Percentiles rank a stretch among this genome's conserved stretches.
phyloP scores from a whole-genome alignment of 257 asterid species.

The Oldenlandia corymbosa region DNA sequence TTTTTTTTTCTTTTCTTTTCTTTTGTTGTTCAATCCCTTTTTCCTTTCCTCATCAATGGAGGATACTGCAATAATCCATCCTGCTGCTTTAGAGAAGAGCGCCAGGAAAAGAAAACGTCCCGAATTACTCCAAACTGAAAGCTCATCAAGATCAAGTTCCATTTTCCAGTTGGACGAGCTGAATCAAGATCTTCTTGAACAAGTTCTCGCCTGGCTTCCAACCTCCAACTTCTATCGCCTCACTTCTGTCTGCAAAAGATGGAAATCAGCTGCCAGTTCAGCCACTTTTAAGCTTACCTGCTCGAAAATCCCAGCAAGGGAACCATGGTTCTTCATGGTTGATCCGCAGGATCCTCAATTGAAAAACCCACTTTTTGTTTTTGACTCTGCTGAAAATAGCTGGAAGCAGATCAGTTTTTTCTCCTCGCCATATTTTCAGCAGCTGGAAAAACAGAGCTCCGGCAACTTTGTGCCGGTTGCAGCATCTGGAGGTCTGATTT shows the following conservation, averaged over 20 bases:
- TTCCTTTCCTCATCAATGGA: constrained; percentile 25
- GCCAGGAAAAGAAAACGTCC: constrained; percentile 21
- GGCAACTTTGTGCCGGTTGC: constrained; percentile 59
- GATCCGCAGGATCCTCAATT: constrained; percentile 30
- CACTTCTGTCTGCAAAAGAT: constrained; percentile 64
- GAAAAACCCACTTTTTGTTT: constrained; percentile 26
- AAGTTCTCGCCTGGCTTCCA: constrained; percentile 79
- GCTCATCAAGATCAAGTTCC: constrained; percentile 14
- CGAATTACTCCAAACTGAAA: constrained; percentile 26
- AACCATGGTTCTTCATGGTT: constrained; percentile 80
- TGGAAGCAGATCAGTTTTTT: constrained; percentile 51
- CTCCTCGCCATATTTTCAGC: constrained; percentile 18
- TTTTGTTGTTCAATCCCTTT: neutral
- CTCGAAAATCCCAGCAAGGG: constrained; percentile 44
- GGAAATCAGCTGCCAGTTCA: constrained; percentile 64
- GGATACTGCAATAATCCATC: neutral
- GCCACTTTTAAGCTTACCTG: constrained; percentile 61
- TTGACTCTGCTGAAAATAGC: constrained; percentile 50
- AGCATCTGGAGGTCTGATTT: constrained; percentile 65
- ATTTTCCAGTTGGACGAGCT: constrained; percentile 50
- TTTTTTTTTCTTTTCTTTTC: neutral
- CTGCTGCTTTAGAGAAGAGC: constrained; percentile 8
- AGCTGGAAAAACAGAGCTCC: constrained; percentile 13
- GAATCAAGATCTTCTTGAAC: constrained; percentile 80
- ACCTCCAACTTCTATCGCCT: constrained; percentile 53